These are phyloP conservation scores for Tolypocladium nubicola DNA, from an alignment of 2,329 filamentous ascomycete genomes.

Conservation along the genomic window DNA sequence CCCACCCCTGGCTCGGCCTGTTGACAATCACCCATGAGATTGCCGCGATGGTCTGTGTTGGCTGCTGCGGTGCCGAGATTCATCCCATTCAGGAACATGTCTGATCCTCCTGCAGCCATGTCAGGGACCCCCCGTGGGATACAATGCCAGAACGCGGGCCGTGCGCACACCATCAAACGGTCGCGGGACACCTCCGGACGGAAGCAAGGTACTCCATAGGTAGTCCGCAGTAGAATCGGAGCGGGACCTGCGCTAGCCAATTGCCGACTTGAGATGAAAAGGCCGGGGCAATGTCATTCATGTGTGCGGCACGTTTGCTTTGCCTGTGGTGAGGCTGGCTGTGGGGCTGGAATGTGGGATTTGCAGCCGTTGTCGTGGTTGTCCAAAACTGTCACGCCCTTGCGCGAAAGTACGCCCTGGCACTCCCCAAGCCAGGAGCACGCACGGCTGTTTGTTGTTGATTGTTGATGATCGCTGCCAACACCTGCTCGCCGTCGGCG, in stretches of 20 bases:
- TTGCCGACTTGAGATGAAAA: background rate
- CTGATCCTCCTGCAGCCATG: conserved; percentile 4
- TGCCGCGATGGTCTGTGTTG: background rate
- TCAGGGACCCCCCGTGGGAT: conserved; percentile 1
- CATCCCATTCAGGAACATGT: conserved; percentile 3
- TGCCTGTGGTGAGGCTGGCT: too few species aligned
- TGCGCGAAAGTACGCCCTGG: background rate
- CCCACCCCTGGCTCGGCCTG: background rate
- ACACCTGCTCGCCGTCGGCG: background rate
- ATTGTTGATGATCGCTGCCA: background rate
- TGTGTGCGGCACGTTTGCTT: background rate
- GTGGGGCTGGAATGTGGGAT: background rate
- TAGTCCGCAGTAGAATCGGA: background rate
- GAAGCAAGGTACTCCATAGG: background rate
- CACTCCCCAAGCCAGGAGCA: background rate
- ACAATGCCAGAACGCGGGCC: background rate
- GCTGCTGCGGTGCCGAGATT: background rate
- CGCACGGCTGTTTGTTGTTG: too few species aligned
- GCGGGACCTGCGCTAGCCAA: conserved; percentile 3
- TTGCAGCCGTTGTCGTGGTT: background rate
- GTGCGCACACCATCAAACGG: background rate
- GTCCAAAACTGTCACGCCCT: background rate
- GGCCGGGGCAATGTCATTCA: background rate
- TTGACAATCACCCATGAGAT: background rate
- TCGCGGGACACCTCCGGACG: background rate